phyloP scores from a whole-genome alignment of 2,329 filamentous ascomycete genomes.

The Teratosphaeria gauchensis region DNA sequence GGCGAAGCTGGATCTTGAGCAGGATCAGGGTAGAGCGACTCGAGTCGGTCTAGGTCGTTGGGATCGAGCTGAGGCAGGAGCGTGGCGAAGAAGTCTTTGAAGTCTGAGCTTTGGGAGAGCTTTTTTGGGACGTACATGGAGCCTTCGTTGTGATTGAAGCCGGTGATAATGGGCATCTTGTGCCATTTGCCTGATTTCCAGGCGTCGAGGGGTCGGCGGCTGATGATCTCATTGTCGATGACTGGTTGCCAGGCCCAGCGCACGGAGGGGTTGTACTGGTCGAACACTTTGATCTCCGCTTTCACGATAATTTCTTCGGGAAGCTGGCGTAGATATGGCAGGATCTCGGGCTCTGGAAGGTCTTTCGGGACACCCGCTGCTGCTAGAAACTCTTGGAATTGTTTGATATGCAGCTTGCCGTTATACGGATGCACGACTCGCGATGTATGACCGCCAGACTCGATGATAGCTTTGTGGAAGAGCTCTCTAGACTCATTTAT shows the following conservation, averaged over 20 bases:
- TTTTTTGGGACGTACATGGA: conserved; percentile 50
- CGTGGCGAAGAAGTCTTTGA: conserved; percentile 50
- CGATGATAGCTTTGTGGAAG: conserved; percentile 39
- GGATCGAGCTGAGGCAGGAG: conserved; percentile 50
- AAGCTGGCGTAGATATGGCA: conserved; percentile 34
- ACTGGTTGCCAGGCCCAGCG: conserved; percentile 59
- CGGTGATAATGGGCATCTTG: conserved; percentile 55
- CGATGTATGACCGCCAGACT: conserved; percentile 39
- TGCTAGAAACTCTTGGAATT: conserved; percentile 35
- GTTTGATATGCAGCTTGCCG: conserved; percentile 32
- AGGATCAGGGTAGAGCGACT: conserved; percentile 55
- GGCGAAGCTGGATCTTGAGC: conserved; percentile 29
- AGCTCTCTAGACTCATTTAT: conserved; percentile 27
- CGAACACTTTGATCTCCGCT: conserved; percentile 35
- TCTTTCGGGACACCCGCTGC: conserved; percentile 25
- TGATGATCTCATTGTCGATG: conserved; percentile 53
- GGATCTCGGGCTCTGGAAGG: conserved; percentile 23
- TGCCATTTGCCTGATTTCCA: conserved; percentile 47
- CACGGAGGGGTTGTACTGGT: conserved; percentile 37
- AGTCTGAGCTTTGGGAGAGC: conserved; percentile 41
- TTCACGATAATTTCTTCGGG: conserved; percentile 27
- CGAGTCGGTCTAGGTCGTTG: conserved; percentile 45
- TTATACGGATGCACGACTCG: conserved; percentile 36
- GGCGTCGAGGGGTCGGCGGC: conserved; percentile 48
- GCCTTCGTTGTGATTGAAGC: conserved; percentile 63